Evolutionary conservation across 2,329 filamentous ascomycete species (phyloP), one percentile per base, ranked within the genome.

Genomic region (Cadophora luteo-olivacea): DNA sequence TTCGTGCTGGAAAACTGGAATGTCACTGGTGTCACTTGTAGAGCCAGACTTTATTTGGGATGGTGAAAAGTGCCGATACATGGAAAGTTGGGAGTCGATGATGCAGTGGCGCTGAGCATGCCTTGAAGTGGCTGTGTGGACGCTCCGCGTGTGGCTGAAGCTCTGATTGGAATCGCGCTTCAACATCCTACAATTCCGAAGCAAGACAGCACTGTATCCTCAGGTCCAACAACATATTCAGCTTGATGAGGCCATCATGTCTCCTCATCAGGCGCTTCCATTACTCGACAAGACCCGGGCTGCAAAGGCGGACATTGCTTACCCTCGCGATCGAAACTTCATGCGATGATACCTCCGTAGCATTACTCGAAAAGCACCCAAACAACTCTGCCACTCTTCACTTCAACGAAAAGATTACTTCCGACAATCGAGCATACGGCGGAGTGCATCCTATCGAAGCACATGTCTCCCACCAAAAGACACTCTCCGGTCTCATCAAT

Each of bases 271-370:
- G 72, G 66, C 73, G 71, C 52, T 67, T 70, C 60, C 33, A 61
- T 14, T 33, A 54, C 12, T n/a, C 67, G 2, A 54, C 41, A 36
- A 25, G 24, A 25, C 22, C 38, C 32, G 66, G 51, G 38, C n/a
- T 38, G 9, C 70, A 72, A n/a, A 72, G 69, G 22, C 80, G 80
- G 32, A 71, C 69, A 51, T 82, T 87, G 67, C 77, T 86, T 22
- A 89, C 86, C 5, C 85, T 95, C 61, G 92, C 92, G 64, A 94
- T 96, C 77, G 92, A 96, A 79, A 91, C 91, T 11, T 94, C 91
- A 2, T 96, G 95, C 84, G 95, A 98, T 81, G 95, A 98, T 82
- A 97, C 94, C 0, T 94, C 92, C 68, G 94, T 97, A 24, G 91
- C 95, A 36, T 81, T 98, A 60, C 84, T 97, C 49, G 87, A 92